phyloP scores from a whole-genome alignment of 148 eudicot species.

The Hydrangea macrophylla region DNA sequence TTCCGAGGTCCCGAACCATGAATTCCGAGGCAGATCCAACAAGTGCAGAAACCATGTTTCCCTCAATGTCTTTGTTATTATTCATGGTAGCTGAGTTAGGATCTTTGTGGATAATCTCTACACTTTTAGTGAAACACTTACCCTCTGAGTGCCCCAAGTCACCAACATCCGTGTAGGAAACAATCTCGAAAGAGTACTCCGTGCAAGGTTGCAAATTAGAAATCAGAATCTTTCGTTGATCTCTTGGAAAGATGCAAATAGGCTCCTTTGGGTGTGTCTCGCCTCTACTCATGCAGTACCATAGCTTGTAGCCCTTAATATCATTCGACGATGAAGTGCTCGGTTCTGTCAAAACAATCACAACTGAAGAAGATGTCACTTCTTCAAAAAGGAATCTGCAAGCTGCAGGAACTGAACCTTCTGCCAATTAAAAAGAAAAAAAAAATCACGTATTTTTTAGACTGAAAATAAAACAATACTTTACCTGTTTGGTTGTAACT shows the following conservation, averaged over 20 bases:
- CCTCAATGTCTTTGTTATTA: conserved; percentile 29
- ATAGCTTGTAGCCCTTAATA: conserved; percentile 81
- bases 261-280: conserved; percentile 63
- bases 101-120: conserved; percentile 47
- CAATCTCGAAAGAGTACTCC: conserved; percentile 74
- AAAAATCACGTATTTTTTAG: conserved; percentile 2
- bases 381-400: conserved; percentile 90
- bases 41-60: conserved; percentile 24
- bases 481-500: no score
- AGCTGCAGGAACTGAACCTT: conserved; percentile 81
- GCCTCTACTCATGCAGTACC: conserved; percentile 64
- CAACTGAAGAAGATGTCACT: conserved; percentile 68
- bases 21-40: conserved; percentile 50
- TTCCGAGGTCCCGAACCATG: conserved; percentile 76
- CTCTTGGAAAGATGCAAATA: conserved; percentile 46
- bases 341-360: conserved; percentile 59
- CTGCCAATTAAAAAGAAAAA: conserved; percentile 46
- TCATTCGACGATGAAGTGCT: conserved; percentile 35
- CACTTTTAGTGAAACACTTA: conserved; percentile 71
- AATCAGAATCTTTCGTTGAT: conserved; percentile 55
- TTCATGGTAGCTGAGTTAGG: conserved; percentile 17
- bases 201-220: conserved; percentile 76
- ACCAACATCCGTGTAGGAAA: conserved; percentile 65
- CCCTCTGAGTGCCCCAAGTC: conserved; percentile 93
- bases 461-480: neutral